phyloP scores from a whole-genome alignment of 192 early-diverging fungal species.

The Haplosporangium gracile region DNA sequence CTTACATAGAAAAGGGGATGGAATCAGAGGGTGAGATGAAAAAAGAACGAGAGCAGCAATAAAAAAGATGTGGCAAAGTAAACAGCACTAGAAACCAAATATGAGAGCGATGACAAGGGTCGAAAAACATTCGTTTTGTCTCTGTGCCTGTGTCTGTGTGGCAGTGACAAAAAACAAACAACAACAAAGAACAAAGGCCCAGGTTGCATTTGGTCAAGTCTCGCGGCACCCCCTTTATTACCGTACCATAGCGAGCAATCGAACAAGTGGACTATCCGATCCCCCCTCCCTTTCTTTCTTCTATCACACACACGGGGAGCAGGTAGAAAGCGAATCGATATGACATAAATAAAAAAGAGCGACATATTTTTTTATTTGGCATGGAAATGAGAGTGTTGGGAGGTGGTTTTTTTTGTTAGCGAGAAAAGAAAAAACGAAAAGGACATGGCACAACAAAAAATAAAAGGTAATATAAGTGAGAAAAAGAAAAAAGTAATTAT shows the following conservation, averaged over 20 bases:
- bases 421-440: background rate
- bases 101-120: conserved; percentile 1
- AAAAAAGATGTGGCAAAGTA: background rate
- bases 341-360: background rate
- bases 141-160: background rate
- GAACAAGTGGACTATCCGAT: too few species aligned
- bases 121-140: conserved; percentile 2
- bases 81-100: background rate
- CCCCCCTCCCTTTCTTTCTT: too few species aligned
- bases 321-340: background rate
- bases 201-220: background rate
- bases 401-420: background rate
- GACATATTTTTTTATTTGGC: background rate
- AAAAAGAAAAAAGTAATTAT: background rate
- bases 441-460: background rate
- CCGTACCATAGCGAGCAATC: background rate
- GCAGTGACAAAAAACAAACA: background rate
- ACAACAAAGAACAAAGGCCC: background rate
- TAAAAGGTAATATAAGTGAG: background rate
- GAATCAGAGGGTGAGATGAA: too few species aligned
- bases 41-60: background rate
- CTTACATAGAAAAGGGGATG: too few species aligned
- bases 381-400: background rate
- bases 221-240: background rate
- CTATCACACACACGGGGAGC: too few species aligned